A percentile compares a stretch with the other conserved stretches of the same genome.
Conservation (phyloP, 2,329 filamentous ascomycete species). For the Alternaria infectoria region DNA sequence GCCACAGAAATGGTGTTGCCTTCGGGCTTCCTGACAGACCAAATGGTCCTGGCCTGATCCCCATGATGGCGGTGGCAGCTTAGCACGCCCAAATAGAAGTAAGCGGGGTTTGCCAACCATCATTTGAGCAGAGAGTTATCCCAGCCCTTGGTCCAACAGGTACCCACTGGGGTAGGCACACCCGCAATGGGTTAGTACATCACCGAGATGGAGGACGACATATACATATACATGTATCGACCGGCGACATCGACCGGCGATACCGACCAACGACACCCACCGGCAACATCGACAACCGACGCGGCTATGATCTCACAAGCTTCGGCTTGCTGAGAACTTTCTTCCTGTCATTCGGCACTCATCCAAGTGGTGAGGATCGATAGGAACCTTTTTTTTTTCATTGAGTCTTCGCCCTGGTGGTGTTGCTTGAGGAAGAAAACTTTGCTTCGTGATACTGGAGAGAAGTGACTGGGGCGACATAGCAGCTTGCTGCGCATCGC, state of each 20-base stretch:
- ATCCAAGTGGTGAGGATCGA: not conserved
- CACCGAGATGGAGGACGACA: not conserved
- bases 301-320: not conserved
- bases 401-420: not conserved
- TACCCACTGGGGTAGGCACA: not conserved
- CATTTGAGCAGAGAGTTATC: not conserved
- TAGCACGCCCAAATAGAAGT: not conserved
- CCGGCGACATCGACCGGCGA: not conserved
- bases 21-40: not conserved
- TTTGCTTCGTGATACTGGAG: not conserved
- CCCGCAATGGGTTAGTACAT: not conserved
- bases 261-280: not conserved
- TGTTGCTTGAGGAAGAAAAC: constrained; percentile 2
- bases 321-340: not conserved
- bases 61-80: not conserved
- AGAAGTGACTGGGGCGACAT: not conserved
- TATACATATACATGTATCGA: not conserved
- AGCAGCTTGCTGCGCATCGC: not conserved
- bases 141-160: not conserved
- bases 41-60: not conserved
- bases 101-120: not conserved
- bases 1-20: not conserved
- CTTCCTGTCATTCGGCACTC: not conserved
- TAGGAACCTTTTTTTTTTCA: not conserved
- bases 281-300: not conserved